A percentile compares a stretch with the other conserved stretches of the same genome.
Evolutionary conservation across 805 yeast genomes (phyloP).

Genomic region (Saccharomycopsis vini): DNA sequence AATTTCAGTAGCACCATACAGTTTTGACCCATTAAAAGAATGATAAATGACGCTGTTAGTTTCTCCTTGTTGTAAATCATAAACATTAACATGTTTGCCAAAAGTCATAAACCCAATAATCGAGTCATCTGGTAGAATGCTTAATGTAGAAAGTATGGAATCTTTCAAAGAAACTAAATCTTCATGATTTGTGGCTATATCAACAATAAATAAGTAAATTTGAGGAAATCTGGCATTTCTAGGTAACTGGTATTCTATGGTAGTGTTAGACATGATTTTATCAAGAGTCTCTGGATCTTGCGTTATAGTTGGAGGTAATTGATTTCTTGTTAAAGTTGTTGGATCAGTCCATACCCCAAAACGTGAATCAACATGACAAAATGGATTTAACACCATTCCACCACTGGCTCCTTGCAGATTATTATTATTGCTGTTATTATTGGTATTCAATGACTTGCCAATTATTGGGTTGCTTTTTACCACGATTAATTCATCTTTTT

Average conservation of each 20-base stretch:
- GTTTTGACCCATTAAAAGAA: constrained; percentile 49
- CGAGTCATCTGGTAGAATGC: constrained; percentile 42
- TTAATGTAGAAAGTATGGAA: constrained; percentile 34
- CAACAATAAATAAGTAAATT: constrained; percentile 16
- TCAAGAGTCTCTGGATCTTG: constrained; percentile 26
- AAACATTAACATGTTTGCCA: constrained; percentile 53
- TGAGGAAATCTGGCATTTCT: constrained; percentile 12
- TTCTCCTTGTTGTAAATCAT: constrained; percentile 31
- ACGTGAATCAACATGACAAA: constrained; percentile 42
- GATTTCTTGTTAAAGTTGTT: constrained; percentile 42
- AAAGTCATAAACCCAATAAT: constrained; percentile 49
- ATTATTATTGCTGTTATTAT: no score
- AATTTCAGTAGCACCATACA: constrained; percentile 39
- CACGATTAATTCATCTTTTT: constrained; percentile 43
- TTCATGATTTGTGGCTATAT: constrained; percentile 25
- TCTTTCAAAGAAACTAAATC: constrained; percentile 45
- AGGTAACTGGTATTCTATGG: constrained; percentile 30
- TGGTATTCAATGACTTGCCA: constrained; percentile 29
- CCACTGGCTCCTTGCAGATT: constrained; percentile 32
- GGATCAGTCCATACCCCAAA: constrained; percentile 51
- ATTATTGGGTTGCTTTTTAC: constrained; percentile 43
- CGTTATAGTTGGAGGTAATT: constrained; percentile 44
- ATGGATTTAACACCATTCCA: constrained; percentile 46
- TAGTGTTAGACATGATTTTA: constrained; percentile 24
- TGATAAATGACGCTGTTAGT: constrained; percentile 29